These are phyloP conservation scores for Tetraselmis striata DNA, from an alignment of 139 green algal genomes.

Conservation along the genomic window DNA sequence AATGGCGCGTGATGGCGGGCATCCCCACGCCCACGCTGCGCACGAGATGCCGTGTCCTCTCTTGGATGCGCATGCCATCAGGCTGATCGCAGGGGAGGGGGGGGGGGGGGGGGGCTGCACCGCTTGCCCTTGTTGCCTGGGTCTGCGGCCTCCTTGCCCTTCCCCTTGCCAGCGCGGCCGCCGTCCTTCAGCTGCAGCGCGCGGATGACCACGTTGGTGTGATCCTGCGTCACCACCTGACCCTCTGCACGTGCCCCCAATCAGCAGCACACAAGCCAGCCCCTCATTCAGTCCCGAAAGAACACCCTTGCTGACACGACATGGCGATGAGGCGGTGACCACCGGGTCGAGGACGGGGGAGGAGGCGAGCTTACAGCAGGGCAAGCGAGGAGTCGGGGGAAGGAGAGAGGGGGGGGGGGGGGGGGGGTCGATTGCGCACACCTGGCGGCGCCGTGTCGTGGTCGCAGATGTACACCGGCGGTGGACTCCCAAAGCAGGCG, in stretches of 20 bases:
- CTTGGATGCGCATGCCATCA: no score
- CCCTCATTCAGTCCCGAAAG: no score
- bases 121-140: background rate
- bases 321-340: background rate
- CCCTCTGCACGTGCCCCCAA: background rate
- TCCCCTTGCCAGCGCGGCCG: background rate
- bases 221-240: background rate
- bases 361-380: no score
- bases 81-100: no score
- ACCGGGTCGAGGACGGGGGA: background rate
- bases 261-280: no score
- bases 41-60: no score
- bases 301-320: background rate
- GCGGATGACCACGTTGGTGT: background rate
- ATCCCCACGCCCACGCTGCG: no score
- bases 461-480: background rate
- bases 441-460: background rate
- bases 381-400: no score
- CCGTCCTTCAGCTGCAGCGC: background rate
- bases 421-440: no score
- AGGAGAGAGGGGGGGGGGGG: no score
- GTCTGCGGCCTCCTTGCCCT: background rate
- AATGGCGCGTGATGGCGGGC: no score
- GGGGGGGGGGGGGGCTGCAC: no score
- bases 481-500: background rate